Percentiles rank a stretch among this genome's conserved stretches.
Conservation (phyloP, 164 flowering plant genomes). For the Protea cynaroides region DNA sequence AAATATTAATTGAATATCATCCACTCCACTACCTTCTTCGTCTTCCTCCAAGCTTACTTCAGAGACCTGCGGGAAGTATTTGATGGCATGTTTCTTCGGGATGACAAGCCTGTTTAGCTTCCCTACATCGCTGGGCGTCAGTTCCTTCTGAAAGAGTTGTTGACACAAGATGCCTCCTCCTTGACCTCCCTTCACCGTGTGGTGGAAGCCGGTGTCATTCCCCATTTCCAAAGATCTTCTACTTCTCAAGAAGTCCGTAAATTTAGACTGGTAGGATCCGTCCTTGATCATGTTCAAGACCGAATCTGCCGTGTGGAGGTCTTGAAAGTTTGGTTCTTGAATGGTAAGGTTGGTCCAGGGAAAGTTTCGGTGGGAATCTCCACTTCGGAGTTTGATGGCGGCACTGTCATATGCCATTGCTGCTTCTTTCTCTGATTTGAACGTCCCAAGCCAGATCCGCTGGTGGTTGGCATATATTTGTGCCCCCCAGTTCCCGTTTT, state of each 20-base stretch:
- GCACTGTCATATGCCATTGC: conserved; percentile 73
- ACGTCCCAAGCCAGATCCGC: conserved; percentile 68
- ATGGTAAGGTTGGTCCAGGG: conserved; percentile 30
- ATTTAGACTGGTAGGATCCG: conserved; percentile 12
- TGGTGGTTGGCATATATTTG: conserved; percentile 60
- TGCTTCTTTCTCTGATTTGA: conserved; percentile 50
- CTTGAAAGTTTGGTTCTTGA: conserved; percentile 43
- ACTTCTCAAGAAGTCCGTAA: conserved; percentile 25
- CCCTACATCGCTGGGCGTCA: conserved; percentile 18
- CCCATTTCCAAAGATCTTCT: conserved; percentile 7
- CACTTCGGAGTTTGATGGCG: conserved; percentile 38
- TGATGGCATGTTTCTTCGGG: conserved; percentile 14
- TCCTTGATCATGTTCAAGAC: conserved; percentile 15
- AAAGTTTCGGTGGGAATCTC: conserved; percentile 43
- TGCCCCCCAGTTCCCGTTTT: conserved; percentile 64
- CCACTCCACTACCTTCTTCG: not conserved
- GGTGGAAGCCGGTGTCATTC: not conserved
- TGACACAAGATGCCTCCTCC: not conserved
- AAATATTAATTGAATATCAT: not conserved
- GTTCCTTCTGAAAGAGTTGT: conserved; percentile 9
- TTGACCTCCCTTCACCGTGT: not conserved
- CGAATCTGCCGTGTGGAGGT: conserved; percentile 17
- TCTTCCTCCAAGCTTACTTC: not conserved
- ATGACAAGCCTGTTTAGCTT: conserved; percentile 9
- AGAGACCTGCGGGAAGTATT: conserved; percentile 9